Evolutionary conservation across 2,329 filamentous ascomycete genomes (phyloP).

Genomic region (Alternaria tenuissima): DNA sequence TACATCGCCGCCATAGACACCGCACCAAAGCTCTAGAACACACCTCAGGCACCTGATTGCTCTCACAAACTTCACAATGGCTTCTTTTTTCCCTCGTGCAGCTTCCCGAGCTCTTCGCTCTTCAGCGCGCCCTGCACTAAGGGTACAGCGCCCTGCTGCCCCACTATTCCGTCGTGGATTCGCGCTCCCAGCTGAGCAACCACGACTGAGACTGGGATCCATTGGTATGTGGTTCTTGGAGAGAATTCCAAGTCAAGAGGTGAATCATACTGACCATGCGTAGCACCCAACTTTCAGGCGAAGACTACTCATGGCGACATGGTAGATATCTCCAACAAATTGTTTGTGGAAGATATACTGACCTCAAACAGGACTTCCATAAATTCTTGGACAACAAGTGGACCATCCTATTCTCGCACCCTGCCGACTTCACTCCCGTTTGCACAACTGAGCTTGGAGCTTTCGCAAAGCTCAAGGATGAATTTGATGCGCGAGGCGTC

Average conservation of each 20-base stretch:
- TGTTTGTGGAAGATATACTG: neutral
- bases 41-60: constrained; percentile 3
- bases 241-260: neutral
- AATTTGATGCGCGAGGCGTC: constrained; percentile 85
- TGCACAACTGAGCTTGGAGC: constrained; percentile 96
- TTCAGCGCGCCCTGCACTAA: constrained; percentile 36
- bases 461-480: constrained; percentile 86
- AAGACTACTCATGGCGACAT: constrained; percentile 81
- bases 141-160: constrained; percentile 34
- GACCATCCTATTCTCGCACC: constrained; percentile 86
- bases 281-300: constrained; percentile 84
- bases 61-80: constrained; percentile 34
- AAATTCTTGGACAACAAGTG: constrained; percentile 81
- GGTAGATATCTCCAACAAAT: constrained; percentile 53
- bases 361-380: constrained; percentile 64
- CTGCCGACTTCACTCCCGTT: constrained; percentile 89
- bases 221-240: constrained; percentile 32
- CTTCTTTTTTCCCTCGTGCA: constrained; percentile 46
- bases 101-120: constrained; percentile 46
- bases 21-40: constrained; percentile 7
- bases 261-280: neutral
- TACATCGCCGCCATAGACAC: neutral
- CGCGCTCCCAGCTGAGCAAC: constrained; percentile 50
- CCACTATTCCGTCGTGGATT: constrained; percentile 50
- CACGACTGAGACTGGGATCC: constrained; percentile 56